Percentiles rank a stretch among this genome's conserved stretches.
Evolutionary conservation across 192 early-diverging fungal species (phyloP).

Genomic region (Linnemannia zychae): DNA sequence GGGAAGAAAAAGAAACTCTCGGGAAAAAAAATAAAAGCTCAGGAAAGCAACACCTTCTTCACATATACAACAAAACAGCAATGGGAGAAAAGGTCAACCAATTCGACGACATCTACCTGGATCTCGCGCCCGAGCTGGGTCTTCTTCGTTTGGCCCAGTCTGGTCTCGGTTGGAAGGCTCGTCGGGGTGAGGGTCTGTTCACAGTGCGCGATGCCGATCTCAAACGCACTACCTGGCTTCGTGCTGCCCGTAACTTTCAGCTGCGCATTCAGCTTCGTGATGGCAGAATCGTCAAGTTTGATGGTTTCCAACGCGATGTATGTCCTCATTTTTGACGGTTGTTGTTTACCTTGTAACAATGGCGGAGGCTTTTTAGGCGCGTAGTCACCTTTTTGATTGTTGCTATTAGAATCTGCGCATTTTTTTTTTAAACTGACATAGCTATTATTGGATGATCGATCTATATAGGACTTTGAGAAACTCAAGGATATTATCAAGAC

Average conservation of each 20-base stretch:
- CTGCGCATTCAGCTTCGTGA: constrained; percentile 83
- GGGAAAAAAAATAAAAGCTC: neutral
- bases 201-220: constrained; percentile 77
- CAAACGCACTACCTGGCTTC: constrained; percentile 81
- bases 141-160: constrained; percentile 64
- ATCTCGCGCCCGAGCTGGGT: constrained; percentile 59
- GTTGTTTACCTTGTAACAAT: neutral
- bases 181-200: constrained; percentile 62
- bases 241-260: constrained; percentile 89
- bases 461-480: constrained; percentile 83
- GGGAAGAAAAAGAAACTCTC: neutral
- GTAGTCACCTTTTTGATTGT: neutral
- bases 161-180: constrained; percentile 85
- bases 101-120: constrained; percentile 68
- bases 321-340: neutral
- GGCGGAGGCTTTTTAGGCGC: neutral
- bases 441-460: neutral
- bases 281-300: constrained; percentile 86
- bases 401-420: neutral
- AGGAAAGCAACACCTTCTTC: neutral
- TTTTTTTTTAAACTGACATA: neutral
- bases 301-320: constrained; percentile 88
- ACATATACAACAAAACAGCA: neutral
- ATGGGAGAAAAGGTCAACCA: constrained; percentile 63
- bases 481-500: constrained; percentile 77